Conservation (phyloP, 2,329 filamentous ascomycete genomes). For the Aspergillus texensis region DNA sequence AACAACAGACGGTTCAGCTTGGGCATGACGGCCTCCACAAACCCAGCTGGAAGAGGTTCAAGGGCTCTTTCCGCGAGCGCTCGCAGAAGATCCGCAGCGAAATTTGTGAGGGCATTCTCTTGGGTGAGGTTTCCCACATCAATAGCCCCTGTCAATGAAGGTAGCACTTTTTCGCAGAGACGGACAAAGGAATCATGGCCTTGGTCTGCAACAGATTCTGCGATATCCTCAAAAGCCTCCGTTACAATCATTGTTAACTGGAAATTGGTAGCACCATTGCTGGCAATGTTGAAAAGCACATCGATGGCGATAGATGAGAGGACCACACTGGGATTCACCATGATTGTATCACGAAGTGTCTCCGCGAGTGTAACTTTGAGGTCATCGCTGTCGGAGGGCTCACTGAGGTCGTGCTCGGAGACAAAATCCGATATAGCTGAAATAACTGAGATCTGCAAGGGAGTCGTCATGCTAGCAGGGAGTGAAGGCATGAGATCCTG, state of each 20-base stretch:
- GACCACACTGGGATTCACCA: slow-evolving; percentile 74
- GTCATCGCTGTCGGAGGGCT: slow-evolving; percentile 87
- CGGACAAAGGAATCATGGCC: slow-evolving; percentile 71
- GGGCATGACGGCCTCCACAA: slow-evolving; percentile 81
- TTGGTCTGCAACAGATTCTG: slow-evolving; percentile 65
- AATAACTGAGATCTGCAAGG: slow-evolving; percentile 64
- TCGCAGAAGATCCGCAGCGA: slow-evolving; percentile 82
- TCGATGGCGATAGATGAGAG: slow-evolving; percentile 73
- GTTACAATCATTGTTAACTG: slow-evolving; percentile 85
- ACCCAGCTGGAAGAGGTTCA: slow-evolving; percentile 82
- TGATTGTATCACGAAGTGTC: slow-evolving; percentile 79
- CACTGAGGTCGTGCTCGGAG: slow-evolving; percentile 74
- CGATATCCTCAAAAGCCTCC: slow-evolving; percentile 89
- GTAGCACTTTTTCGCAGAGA: slow-evolving; percentile 83
- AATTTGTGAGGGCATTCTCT: slow-evolving; percentile 75
- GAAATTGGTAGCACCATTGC: slow-evolving; percentile 85
- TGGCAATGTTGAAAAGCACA: slow-evolving; percentile 84
- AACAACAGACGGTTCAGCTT: slow-evolving; percentile 83
- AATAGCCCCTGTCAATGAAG: slow-evolving; percentile 84
- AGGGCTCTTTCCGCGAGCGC: slow-evolving; percentile 80
- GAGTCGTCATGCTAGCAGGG: slow-evolving; percentile 53
- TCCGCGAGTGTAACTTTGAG: slow-evolving; percentile 88
- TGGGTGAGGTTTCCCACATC: slow-evolving; percentile 84
- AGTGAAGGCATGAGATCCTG: slow-evolving; percentile 67
- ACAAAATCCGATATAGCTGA: slow-evolving; percentile 71